These are phyloP conservation scores for Aquilaria malaccensis DNA, from an alignment of 345 rosid species.

Conservation along the genomic window DNA sequence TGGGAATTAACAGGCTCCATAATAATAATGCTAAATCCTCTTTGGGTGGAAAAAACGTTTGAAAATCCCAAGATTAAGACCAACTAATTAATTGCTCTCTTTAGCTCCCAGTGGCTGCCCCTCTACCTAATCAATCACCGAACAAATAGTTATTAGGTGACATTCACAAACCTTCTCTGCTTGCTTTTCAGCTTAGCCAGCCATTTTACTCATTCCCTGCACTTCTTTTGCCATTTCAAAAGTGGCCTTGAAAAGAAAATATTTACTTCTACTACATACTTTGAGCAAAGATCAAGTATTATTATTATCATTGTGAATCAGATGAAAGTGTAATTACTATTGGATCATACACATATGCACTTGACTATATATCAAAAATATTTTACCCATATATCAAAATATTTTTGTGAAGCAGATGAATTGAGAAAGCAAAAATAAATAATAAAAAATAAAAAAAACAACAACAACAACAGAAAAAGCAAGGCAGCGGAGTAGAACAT, in stretches of 20 bases:
- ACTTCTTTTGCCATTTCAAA: constrained; percentile 29
- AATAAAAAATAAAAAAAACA: too few species aligned
- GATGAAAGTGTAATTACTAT: too few species aligned
- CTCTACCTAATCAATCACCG: constrained; percentile 15
- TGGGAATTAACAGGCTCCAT: constrained; percentile 75
- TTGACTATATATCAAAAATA: not conserved
- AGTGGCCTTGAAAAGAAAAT: constrained; percentile 41
- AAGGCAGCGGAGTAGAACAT: too few species aligned
- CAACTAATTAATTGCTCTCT: constrained; percentile 15
- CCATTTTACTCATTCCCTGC: constrained; percentile 19
- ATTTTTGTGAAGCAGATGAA: too few species aligned
- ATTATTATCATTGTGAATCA: too few species aligned
- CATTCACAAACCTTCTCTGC: constrained; percentile 8
- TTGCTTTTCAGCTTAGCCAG: constrained; percentile 16
- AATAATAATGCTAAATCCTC: constrained; percentile 11
- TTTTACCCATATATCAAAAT: too few species aligned
- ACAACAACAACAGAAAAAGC: too few species aligned
- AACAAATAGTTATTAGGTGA: constrained; percentile 15
- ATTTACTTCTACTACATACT: too few species aligned
- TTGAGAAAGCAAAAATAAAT: too few species aligned
- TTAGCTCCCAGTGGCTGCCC: constrained; percentile 10
- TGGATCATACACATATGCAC: too few species aligned
- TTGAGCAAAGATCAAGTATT: too few species aligned
- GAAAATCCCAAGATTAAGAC: constrained; percentile 67
- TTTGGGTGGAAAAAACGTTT: constrained; percentile 20